phyloP scores from a whole-genome alignment of 1,284 basidiomycete species.

The Trametes polyzona region DNA sequence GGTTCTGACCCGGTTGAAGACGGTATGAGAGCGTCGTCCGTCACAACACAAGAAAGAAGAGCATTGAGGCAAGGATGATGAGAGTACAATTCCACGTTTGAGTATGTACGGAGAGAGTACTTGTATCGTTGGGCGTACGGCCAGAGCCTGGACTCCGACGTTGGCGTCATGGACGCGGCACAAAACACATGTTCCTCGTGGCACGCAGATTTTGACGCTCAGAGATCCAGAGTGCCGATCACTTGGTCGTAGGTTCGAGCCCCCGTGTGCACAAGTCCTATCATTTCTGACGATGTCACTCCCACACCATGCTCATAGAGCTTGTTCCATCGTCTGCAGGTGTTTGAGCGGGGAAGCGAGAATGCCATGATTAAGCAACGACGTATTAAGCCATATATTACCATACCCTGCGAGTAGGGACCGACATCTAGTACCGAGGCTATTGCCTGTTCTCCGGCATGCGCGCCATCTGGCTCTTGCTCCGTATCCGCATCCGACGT shows the following conservation, averaged over 20 bases:
- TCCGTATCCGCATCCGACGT: slow-evolving; percentile 72
- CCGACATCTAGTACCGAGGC: slow-evolving; percentile 7
- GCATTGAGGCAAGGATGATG: not conserved
- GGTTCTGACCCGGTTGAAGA: not conserved
- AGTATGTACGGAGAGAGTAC: too few species aligned
- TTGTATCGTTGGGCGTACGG: not conserved
- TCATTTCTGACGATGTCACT: too few species aligned
- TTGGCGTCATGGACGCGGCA: not conserved
- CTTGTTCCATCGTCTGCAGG: too few species aligned
- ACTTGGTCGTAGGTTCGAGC: not conserved
- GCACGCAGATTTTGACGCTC: not conserved
- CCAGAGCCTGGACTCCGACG: not conserved
- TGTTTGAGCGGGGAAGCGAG: not conserved
- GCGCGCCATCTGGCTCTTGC: slow-evolving; percentile 65
- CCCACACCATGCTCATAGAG: too few species aligned
- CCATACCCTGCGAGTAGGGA: slow-evolving; percentile 10
- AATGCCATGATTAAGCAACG: slow-evolving; percentile 8
- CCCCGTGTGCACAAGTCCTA: too few species aligned
- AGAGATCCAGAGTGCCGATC: too few species aligned
- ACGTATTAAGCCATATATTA: slow-evolving; percentile 26
- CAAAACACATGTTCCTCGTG: slow-evolving; percentile 6
- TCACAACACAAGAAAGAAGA: not conserved
- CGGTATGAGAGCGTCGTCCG: not conserved
- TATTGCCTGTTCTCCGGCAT: slow-evolving; percentile 65
- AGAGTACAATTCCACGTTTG: too few species aligned